phyloP scores from a whole-genome alignment of 371 early-diverging fungal species.

The Rhizopus stolonifer region DNA sequence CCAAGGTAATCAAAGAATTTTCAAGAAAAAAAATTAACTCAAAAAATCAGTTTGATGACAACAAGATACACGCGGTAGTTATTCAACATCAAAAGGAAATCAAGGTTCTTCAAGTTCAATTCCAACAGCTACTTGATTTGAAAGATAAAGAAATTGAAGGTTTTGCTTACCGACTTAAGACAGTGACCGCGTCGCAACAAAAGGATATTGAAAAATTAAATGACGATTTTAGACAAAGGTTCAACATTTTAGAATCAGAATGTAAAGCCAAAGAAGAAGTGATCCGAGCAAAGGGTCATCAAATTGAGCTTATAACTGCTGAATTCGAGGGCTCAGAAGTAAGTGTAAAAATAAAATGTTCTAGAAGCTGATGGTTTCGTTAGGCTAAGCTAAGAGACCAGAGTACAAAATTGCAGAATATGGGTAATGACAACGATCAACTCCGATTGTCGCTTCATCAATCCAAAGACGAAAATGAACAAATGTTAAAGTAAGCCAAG shows the following conservation, averaged over 20 bases:
- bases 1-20: background rate
- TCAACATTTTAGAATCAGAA: conserved; percentile 31
- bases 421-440: conserved; percentile 33
- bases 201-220: conserved; percentile 44
- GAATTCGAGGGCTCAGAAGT: conserved; percentile 53
- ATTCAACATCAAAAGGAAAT: conserved; percentile 47
- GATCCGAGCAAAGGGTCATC: conserved; percentile 39
- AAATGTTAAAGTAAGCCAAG: conserved; percentile 44
- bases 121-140: conserved; percentile 41
- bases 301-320: conserved; percentile 40
- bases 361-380: conserved; percentile 1
- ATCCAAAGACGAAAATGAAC: conserved; percentile 43
- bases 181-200: conserved; percentile 37
- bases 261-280: conserved; percentile 30
- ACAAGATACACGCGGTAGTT: conserved; percentile 34
- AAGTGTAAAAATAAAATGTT: conserved; percentile 9
- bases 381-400: conserved; percentile 41
- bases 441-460: conserved; percentile 28
- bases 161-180: conserved; percentile 39
- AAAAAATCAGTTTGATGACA: conserved; percentile 15
- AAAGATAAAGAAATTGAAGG: conserved; percentile 50
- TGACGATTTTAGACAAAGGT: conserved; percentile 34
- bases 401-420: conserved; percentile 24
- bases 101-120: conserved; percentile 41
- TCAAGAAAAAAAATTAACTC: background rate